A percentile compares a stretch with the other conserved stretches of the same genome.
Conservation (phyloP, 305 asterid genomes). For the Solanum aculeatissimum region DNA sequence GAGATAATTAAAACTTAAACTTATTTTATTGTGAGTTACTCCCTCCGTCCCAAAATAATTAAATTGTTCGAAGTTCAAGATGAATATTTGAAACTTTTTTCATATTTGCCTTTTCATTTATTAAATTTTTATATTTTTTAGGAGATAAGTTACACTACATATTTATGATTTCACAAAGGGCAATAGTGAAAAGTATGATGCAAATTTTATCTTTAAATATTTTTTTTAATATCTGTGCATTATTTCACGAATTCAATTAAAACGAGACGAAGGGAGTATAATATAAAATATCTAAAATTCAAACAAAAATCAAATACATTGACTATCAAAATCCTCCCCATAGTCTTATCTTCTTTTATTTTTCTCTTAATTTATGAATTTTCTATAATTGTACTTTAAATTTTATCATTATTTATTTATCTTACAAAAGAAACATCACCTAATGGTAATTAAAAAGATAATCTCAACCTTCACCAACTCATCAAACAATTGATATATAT, state of each 20-base stretch:
- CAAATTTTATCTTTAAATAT: too few relatives aligned
- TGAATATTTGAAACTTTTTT: too few relatives aligned
- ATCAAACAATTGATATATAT: background rate
- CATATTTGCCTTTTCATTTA: too few relatives aligned
- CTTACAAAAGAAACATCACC: background rate
- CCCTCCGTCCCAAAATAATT: too few relatives aligned
- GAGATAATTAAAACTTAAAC: background rate
- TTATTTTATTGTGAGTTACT: background rate
- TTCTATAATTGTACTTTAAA: background rate
- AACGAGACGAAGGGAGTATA: too few relatives aligned
- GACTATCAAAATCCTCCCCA: background rate
- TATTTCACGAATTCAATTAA: too few relatives aligned
- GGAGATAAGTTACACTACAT: too few relatives aligned
- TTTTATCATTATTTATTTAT: background rate
- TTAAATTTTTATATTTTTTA: too few relatives aligned
- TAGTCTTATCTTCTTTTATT: background rate
- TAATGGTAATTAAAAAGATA: background rate
- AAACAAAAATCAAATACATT: background rate
- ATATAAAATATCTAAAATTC: background rate
- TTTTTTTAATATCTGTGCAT: too few relatives aligned
- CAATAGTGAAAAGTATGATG: too few relatives aligned
- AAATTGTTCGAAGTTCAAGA: too few relatives aligned
- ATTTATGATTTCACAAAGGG: too few relatives aligned
- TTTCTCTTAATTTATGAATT: background rate
- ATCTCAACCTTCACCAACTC: background rate